phyloP scores from a whole-genome alignment of 2,329 filamentous ascomycete species.

The Karstenula rhodostoma region DNA sequence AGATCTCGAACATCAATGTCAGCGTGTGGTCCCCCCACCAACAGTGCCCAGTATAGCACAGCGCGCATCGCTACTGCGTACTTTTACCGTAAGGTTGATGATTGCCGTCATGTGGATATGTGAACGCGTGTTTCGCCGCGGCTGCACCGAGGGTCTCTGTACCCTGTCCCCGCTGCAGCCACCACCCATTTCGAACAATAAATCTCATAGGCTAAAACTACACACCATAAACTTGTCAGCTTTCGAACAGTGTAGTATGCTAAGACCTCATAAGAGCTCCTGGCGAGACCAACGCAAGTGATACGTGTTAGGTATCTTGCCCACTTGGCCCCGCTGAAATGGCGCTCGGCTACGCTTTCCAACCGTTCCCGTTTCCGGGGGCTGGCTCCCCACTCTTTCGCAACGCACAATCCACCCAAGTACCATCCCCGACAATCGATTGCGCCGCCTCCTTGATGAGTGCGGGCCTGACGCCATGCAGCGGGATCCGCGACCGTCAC shows the following conservation, averaged over 20 bases:
- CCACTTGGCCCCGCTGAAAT: constrained; percentile 1
- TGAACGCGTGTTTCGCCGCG: constrained; percentile 4
- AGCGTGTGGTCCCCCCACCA: neutral
- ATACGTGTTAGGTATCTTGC: constrained; percentile 1
- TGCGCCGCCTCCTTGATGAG: constrained; percentile 1
- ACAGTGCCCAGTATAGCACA: neutral
- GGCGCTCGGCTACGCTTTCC: constrained; percentile 9
- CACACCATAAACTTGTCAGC: neutral
- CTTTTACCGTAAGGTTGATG: neutral
- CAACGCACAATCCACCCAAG: neutral
- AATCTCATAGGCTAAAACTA: neutral
- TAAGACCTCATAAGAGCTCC: neutral
- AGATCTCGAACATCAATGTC: neutral
- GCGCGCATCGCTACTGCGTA: neutral
- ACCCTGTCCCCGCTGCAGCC: neutral
- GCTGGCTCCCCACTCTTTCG: constrained; percentile 1
- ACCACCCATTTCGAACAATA: neutral
- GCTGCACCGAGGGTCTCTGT: neutral
- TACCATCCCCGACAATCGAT: neutral
- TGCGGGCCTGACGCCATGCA: constrained; percentile 4
- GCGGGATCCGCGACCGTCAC: constrained; percentile 9
- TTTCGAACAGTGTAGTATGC: neutral
- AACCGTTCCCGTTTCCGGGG: neutral
- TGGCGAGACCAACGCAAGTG: neutral
- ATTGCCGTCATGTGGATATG: neutral